phyloP scores from a whole-genome alignment of 495 filamentous ascomycete genomes.

The Glonium stellatum region DNA sequence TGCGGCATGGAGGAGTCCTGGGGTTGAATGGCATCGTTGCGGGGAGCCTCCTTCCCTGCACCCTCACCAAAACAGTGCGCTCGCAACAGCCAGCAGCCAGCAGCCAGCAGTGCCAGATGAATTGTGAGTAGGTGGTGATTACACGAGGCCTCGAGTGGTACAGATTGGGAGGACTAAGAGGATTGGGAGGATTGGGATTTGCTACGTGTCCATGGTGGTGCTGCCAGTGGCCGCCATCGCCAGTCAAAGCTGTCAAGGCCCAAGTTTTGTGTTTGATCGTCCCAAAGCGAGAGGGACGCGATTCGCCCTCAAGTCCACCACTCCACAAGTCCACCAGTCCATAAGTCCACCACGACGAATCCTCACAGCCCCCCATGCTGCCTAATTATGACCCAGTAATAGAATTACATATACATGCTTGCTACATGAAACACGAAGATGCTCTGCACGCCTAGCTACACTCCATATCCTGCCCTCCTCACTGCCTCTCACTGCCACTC shows the following conservation, averaged over 20 bases:
- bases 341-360: too few species aligned
- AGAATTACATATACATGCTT: too few species aligned
- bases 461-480: too few species aligned
- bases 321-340: neutral
- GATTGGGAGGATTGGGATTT: neutral
- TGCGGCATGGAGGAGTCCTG: conserved; percentile 2
- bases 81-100: too few species aligned
- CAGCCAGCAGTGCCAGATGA: neutral
- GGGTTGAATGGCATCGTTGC: neutral
- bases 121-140: neutral
- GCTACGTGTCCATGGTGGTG: neutral
- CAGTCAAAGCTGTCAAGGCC: neutral
- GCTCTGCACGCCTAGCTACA: too few species aligned
- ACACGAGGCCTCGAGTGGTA: neutral
- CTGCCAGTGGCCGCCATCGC: neutral
- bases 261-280: neutral
- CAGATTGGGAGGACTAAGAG: too few species aligned
- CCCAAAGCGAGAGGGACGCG: neutral
- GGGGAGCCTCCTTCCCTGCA: neutral
- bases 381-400: too few species aligned
- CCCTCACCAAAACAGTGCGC: neutral
- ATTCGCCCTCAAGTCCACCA: neutral
- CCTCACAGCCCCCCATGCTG: too few species aligned
- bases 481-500: too few species aligned
- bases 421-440: too few species aligned